Percentiles rank a stretch among this genome's conserved stretches.
phyloP scores from a whole-genome alignment of 73 alveolate genomes.

The Paramecium biaurelia region DNA sequence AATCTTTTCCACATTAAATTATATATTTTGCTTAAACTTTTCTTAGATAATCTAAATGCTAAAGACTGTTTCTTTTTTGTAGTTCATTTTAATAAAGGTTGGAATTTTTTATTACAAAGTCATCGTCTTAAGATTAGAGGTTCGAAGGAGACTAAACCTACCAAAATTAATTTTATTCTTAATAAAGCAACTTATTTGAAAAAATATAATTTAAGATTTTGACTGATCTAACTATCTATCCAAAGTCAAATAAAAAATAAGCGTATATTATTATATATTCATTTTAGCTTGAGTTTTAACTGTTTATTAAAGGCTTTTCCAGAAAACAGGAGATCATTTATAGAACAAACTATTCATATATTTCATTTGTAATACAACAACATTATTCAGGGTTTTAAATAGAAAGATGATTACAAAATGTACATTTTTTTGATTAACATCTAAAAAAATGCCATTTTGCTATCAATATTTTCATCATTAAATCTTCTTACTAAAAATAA shows the following conservation, averaged over 20 bases:
- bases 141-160: too few species aligned
- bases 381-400: neutral
- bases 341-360: too few species aligned
- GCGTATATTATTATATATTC: neutral
- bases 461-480: too few species aligned
- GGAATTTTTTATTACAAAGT: neutral
- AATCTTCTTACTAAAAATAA: neutral
- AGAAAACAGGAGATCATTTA: neutral
- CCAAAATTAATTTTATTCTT: too few species aligned
- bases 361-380: neutral
- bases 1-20: neutral
- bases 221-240: neutral
- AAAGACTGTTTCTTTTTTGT: neutral
- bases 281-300: neutral
- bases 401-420: neutral
- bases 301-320: too few species aligned
- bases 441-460: neutral
- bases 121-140: neutral
- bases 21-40: neutral
- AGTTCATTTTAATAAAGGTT: neutral
- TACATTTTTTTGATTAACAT: neutral
- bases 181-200: too few species aligned
- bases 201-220: too few species aligned
- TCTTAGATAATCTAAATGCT: neutral
- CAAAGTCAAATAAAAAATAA: neutral